Evolutionary conservation across 768 basidiomycete species (phyloP), one percentile per base, ranked within the genome.

Genomic region (Suillus discolor): DNA sequence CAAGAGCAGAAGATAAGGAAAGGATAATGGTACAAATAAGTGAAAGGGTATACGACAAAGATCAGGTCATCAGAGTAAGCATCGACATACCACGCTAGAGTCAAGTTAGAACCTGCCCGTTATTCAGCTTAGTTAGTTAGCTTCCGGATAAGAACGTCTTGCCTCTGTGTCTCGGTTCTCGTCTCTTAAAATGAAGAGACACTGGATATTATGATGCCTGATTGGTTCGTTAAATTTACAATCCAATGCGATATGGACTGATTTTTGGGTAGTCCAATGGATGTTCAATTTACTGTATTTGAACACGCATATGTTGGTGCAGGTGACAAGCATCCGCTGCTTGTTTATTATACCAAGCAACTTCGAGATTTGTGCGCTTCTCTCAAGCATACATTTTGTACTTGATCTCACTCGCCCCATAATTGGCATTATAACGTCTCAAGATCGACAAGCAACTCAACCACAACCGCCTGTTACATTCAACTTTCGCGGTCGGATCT

Each of bases 131-230:
- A n/a, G n/a, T n/a, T n/a, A n/a, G n/a, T n/a, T n/a, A n/a, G n/a
- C n/a, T n/a, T n/a, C n/a, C n/a, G n/a, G n/a, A n/a, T n/a, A n/a
- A n/a, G n/a, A n/a, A n/a, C n/a, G n/a, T n/a, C n/a, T n/a, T n/a
- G n/a, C n/a, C n/a, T n/a, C n/a, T n/a, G n/a, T n/a, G n/a, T n/a
- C n/a, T n/a, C n/a, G n/a, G n/a, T n/a, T n/a, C n/a, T n/a, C n/a
- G n/a, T n/a, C n/a, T n/a, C n/a, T n/a, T n/a, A n/a, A n/a, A n/a
- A n/a, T n/a, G n/a, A n/a, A n/a, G n/a, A n/a, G n/a, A 74, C 68
- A 9, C 36, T 87, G 41, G 81, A 87, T 71, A 55, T 89, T 25
- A 78, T 88, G 80, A 75, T 89, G 69, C 88, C 88, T 47, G 83
- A 88, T 70, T 81, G 87, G 88, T 87, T 60, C 65, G 71, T 69